Evolutionary conservation across 192 early-diverging fungal species (phyloP).

Genomic region (Lobosporangium transversale): DNA sequence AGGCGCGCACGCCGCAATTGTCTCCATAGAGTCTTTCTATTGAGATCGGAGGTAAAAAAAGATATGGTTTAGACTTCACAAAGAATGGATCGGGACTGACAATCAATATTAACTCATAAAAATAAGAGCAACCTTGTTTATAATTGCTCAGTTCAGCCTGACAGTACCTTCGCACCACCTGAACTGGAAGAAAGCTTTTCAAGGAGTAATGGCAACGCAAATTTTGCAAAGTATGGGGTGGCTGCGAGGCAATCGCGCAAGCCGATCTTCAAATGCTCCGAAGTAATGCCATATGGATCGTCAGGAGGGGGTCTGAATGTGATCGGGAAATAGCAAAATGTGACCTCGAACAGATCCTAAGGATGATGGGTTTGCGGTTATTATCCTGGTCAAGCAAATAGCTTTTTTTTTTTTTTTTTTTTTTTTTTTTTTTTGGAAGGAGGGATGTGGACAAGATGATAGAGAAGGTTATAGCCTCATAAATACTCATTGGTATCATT

Average conservation of each 20-base stretch:
- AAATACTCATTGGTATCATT: not conserved
- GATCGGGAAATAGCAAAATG: constrained; percentile 99
- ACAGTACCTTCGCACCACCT: constrained; percentile 83
- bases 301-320: constrained; percentile 96
- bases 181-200: constrained; percentile 91
- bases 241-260: constrained; percentile 82
- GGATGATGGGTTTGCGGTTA: not conserved
- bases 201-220: constrained; percentile 87
- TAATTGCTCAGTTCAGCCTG: too few relatives aligned
- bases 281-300: constrained; percentile 94
- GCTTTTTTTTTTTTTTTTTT: too few relatives aligned
- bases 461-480: too few relatives aligned
- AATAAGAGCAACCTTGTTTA: constrained; percentile 6
- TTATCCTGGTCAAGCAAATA: not conserved
- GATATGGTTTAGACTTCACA: constrained; percentile 25
- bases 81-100: constrained; percentile 13
- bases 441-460: too few relatives aligned
- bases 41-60: constrained; percentile 19
- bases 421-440: too few relatives aligned
- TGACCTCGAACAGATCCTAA: constrained; percentile 93
- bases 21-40: constrained; percentile 91
- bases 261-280: constrained; percentile 87
- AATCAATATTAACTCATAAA: not conserved
- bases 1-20: constrained; percentile 79
- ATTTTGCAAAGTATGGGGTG: constrained; percentile 79